phyloP scores from a whole-genome alignment of 805 yeast species.

The Saturnispora halmiae region DNA sequence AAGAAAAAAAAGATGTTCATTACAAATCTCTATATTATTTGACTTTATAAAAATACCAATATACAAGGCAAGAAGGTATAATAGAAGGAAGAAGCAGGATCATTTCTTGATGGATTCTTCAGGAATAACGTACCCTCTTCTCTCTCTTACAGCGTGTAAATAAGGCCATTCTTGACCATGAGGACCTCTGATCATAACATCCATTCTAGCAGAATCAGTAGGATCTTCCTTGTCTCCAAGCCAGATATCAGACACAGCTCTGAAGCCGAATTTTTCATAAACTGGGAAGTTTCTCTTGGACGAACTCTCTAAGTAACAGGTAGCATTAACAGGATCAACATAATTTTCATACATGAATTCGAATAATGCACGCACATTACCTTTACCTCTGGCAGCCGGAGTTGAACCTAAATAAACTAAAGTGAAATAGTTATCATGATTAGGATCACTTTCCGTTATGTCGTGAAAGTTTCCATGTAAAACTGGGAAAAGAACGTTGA shows the following conservation, averaged over 20 bases:
- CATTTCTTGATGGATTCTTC: slow-evolving; percentile 12
- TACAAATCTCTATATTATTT: too few species aligned
- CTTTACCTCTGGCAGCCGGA: slow-evolving; percentile 45
- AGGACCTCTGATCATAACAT: slow-evolving; percentile 32
- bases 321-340: slow-evolving; percentile 33
- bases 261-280: slow-evolving; percentile 43
- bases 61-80: background rate
- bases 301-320: slow-evolving; percentile 45
- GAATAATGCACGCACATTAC: slow-evolving; percentile 42
- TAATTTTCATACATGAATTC: slow-evolving; percentile 39
- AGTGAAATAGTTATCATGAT: slow-evolving; percentile 25
- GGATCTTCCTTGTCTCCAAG: slow-evolving; percentile 28
- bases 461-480: slow-evolving; percentile 40
- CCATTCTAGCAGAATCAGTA: slow-evolving; percentile 30
- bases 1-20: too few species aligned
- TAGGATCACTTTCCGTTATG: slow-evolving; percentile 34
- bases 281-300: slow-evolving; percentile 40
- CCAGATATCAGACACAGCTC: slow-evolving; percentile 40
- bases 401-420: slow-evolving; percentile 30
- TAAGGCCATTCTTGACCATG: slow-evolving; percentile 25
- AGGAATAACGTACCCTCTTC: slow-evolving; percentile 22
- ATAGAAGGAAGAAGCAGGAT: background rate
- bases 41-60: background rate
- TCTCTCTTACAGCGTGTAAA: slow-evolving; percentile 21
- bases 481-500: slow-evolving; percentile 41